These are phyloP conservation scores for Coemansia umbellata DNA, from an alignment of 192 early-diverging fungal species.

Conservation along the genomic window DNA sequence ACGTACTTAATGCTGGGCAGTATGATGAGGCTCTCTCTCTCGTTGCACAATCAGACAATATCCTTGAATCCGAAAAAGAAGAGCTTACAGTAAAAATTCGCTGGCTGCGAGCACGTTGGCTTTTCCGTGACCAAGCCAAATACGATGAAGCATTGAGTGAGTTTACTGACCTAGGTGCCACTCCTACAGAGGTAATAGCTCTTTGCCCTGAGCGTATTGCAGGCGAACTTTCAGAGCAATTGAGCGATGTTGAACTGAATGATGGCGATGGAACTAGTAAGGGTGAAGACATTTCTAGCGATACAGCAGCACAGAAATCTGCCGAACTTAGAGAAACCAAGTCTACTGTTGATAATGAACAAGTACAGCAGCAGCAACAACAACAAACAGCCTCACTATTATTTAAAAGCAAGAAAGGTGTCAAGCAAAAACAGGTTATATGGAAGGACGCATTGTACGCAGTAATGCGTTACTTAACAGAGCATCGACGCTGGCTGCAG, in stretches of 20 bases:
- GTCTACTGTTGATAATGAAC: constrained; percentile 5
- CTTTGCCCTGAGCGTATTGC: constrained; percentile 70
- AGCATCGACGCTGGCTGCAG: constrained; percentile 73
- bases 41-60: constrained; percentile 69
- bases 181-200: constrained; percentile 63
- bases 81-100: constrained; percentile 62
- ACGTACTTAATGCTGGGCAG: constrained; percentile 63
- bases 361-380: background rate
- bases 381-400: background rate
- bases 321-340: background rate
- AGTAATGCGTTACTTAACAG: constrained; percentile 84
- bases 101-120: constrained; percentile 64
- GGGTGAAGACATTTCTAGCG: background rate
- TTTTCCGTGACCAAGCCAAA: constrained; percentile 56
- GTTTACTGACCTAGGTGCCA: constrained; percentile 63
- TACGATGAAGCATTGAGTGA: constrained; percentile 65
- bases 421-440: constrained; percentile 19
- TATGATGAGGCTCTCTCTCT: constrained; percentile 75
- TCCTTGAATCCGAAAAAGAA: constrained; percentile 64
- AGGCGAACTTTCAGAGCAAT: constrained; percentile 53
- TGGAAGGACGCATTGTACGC: constrained; percentile 51
- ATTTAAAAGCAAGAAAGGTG: background rate
- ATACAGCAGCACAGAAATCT: no score
- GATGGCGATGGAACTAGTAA: constrained; percentile 8
- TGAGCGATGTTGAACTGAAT: constrained; percentile 6